Evolutionary conservation across 148 eudicot genomes (phyloP).

Genomic region (Polygonum maritimum): DNA sequence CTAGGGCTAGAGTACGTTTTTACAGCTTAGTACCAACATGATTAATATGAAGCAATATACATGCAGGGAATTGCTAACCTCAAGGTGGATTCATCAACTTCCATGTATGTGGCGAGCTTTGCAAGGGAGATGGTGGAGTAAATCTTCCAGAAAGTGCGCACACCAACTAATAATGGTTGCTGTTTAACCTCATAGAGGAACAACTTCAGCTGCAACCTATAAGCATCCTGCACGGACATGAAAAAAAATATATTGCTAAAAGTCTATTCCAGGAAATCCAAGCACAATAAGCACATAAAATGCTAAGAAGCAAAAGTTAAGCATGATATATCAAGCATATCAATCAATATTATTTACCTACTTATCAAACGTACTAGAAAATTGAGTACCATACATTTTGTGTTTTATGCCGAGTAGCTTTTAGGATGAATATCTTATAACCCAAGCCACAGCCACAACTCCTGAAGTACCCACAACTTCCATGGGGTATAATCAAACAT

Average conservation of each 20-base stretch:
- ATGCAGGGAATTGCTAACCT: conserved; percentile 34
- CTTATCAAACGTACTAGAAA: not conserved
- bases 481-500: not conserved
- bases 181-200: conserved; percentile 97
- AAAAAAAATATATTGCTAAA: not conserved
- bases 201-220: conserved; percentile 92
- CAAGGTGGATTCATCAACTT: conserved; percentile 80
- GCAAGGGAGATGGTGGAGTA: conserved; percentile 78
- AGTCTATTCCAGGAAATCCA: not conserved
- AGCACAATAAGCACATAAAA: not conserved
- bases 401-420: not conserved
- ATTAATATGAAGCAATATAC: not conserved
- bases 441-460: not conserved
- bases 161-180: conserved; percentile 73
- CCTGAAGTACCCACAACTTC: not conserved
- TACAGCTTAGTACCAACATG: not conserved
- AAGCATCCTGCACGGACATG: conserved; percentile 61
- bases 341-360: not conserved
- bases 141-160: conserved; percentile 81
- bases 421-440: not conserved
- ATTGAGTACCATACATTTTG: not conserved
- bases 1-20: too few relatives aligned
- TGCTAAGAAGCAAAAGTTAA: not conserved
- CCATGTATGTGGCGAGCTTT: conserved; percentile 84
- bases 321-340: not conserved